These are phyloP conservation scores for Botrytis galanthina DNA, from an alignment of 2,329 filamentous ascomycete species.

Conservation along the genomic window DNA sequence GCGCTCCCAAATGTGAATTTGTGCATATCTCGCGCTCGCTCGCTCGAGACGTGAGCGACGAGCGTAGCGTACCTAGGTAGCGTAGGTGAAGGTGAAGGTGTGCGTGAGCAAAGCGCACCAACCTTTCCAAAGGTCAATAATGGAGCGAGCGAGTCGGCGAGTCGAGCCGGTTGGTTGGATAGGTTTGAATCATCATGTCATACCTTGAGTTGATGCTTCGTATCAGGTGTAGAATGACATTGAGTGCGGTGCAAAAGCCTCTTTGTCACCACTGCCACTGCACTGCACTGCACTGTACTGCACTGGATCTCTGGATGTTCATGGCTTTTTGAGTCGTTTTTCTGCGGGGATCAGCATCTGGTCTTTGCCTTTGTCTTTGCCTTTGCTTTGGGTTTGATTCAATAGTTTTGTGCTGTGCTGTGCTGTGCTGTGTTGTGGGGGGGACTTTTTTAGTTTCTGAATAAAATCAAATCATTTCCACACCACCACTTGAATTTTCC, in stretches of 20 bases:
- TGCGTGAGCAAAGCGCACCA: too few relatives aligned
- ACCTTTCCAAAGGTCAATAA: too few relatives aligned
- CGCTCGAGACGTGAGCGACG: not conserved
- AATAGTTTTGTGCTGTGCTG: not conserved
- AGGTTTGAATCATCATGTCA: not conserved
- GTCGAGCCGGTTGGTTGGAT: not conserved
- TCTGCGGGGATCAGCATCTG: not conserved
- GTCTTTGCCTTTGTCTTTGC: not conserved
- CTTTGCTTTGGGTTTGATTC: not conserved
- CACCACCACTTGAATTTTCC: not conserved
- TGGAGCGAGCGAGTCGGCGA: not conserved
- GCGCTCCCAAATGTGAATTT: not conserved
- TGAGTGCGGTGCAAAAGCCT: not conserved
- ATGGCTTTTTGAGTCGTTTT: not conserved
- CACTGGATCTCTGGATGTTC: not conserved
- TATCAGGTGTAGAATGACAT: not conserved
- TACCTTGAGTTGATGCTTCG: not conserved
- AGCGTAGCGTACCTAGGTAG: too few relatives aligned
- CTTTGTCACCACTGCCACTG: not conserved
- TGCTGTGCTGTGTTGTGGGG: not conserved
- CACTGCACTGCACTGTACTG: not conserved
- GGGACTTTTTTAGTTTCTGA: not conserved
- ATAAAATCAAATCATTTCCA: not conserved
- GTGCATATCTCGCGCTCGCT: not conserved
- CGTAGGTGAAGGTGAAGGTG: too few relatives aligned